A percentile compares a stretch with the other conserved stretches of the same genome.
These are phyloP conservation scores for Fibroporia radiculosa DNA, from an alignment of 768 basidiomycete species.

Conservation along the genomic window DNA sequence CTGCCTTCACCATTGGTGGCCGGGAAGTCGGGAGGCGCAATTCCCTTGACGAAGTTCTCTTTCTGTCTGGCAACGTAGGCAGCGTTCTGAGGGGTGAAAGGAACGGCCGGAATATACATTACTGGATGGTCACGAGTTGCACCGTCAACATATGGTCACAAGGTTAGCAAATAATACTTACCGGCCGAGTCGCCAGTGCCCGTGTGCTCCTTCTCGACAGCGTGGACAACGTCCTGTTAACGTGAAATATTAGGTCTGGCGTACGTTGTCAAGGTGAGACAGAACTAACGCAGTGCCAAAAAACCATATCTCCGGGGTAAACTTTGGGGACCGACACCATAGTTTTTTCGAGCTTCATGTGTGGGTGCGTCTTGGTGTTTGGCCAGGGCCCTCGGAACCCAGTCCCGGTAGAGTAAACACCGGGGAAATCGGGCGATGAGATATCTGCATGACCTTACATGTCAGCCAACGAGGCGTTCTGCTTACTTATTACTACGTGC, in stretches of 20 bases:
- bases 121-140: too few species aligned
- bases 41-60: conserved; percentile 48
- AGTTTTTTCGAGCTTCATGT: conserved; percentile 51
- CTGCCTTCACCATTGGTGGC: conserved; percentile 33
- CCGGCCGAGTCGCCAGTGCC: conserved; percentile 51
- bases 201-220: conserved; percentile 42
- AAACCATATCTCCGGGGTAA: conserved; percentile 69
- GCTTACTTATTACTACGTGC: too few species aligned
- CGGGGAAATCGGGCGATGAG: conserved; percentile 25
- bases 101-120: conserved; percentile 75
- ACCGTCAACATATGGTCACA: too few species aligned
- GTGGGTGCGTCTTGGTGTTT: conserved; percentile 54
- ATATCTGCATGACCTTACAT: too few species aligned
- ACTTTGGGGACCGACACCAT: conserved; percentile 71
- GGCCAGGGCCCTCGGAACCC: conserved; percentile 36
- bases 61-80: conserved; percentile 57
- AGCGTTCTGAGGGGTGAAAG: conserved; percentile 52
- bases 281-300: conserved; percentile 57
- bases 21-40: conserved; percentile 69
- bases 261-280: not conserved
- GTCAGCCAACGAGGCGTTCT: too few species aligned
- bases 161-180: conserved; percentile 15
- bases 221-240: conserved; percentile 37
- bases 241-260: not conserved
- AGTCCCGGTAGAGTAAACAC: conserved; percentile 20